phyloP scores from a whole-genome alignment of 352 stramenopile species.

The Phytophthora melonis region DNA sequence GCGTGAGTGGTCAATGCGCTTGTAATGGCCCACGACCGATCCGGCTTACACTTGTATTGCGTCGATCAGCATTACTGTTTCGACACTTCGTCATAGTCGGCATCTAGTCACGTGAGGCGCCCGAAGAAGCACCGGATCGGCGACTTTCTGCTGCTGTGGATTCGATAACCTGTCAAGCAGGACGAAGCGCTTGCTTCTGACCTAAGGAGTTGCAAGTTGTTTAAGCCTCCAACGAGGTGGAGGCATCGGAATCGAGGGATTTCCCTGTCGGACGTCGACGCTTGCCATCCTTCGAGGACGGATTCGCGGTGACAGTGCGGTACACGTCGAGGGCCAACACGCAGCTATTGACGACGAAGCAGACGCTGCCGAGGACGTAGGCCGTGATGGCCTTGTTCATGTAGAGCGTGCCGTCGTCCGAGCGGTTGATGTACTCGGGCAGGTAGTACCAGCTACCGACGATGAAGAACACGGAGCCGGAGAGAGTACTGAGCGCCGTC shows the following conservation, averaged over 20 bases:
- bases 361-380: constrained; percentile 3
- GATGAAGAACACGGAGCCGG: not conserved
- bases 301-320: not conserved
- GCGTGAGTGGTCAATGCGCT: not conserved
- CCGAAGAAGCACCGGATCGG: not conserved
- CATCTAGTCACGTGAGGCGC: not conserved
- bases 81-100: no score
- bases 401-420: constrained; percentile 57
- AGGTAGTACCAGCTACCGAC: not conserved
- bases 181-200: no score
- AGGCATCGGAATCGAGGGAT: not conserved
- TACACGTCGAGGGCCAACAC: not conserved
- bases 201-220: no score
- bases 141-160: not conserved
- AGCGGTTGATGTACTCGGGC: constrained; percentile 21
- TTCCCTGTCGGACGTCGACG: not conserved
- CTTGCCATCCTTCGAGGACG: not conserved
- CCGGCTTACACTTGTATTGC: not conserved
- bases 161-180: not conserved
- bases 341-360: constrained; percentile 6
- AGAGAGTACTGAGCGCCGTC: not conserved
- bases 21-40: not conserved
- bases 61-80: no score
- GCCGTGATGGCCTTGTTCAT: constrained; percentile 69
- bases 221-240: not conserved